phyloP scores from a whole-genome alignment of 2,329 filamentous ascomycete genomes.

The Trichoderma citrinoviride region DNA sequence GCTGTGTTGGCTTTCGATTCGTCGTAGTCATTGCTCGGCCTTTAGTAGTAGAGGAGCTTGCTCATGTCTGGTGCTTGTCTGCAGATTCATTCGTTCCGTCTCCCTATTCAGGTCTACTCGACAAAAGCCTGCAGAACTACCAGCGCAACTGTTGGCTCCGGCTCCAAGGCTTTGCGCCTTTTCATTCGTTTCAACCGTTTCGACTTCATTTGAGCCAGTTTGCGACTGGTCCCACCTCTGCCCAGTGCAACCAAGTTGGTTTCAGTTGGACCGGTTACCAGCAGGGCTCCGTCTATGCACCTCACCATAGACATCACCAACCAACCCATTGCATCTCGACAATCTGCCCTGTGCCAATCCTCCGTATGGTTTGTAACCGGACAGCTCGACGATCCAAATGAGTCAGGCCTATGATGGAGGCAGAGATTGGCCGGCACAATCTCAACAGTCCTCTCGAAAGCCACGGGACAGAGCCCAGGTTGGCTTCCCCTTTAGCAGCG shows the following conservation, averaged over 20 bases:
- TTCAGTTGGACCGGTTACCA: constrained; percentile 8
- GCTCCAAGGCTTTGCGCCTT: background rate
- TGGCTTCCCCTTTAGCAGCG: constrained; percentile 31
- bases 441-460: constrained; percentile 51
- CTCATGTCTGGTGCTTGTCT: background rate
- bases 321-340: background rate
- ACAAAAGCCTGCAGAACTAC: background rate
- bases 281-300: background rate
- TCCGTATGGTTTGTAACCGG: background rate
- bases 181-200: constrained; percentile 5
- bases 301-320: background rate
- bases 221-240: background rate
- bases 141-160: background rate
- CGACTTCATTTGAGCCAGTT: background rate
- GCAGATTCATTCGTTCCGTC: background rate
- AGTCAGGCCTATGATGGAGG: constrained; percentile 55
- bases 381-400: constrained; percentile 43
- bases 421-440: constrained; percentile 46
- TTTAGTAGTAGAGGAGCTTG: background rate
- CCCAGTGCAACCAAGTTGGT: constrained; percentile 15
- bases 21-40: background rate
- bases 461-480: constrained; percentile 53
- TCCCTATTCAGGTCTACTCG: background rate
- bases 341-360: background rate
- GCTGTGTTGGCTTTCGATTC: background rate